Conservation (phyloP, 371 early-diverging fungal genomes). For the Apophysomyces sp. region DNA sequence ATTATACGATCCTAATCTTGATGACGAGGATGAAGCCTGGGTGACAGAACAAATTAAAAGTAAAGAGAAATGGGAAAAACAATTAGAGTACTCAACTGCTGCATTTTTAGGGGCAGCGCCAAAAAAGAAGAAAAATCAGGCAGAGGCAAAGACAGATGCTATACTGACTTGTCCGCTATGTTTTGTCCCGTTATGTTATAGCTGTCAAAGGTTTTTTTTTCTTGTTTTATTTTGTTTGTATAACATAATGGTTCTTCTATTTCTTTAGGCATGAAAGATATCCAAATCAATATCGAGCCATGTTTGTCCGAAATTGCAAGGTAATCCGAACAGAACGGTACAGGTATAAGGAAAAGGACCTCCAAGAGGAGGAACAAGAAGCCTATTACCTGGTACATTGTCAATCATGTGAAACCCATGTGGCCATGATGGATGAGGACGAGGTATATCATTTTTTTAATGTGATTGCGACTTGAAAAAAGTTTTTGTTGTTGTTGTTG, state of each 20-base stretch:
- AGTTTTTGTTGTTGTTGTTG: no score
- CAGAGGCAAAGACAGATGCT: constrained; percentile 55
- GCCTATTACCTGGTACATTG: constrained; percentile 61
- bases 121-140: constrained; percentile 19
- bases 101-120: background rate
- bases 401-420: constrained; percentile 61
- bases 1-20: constrained; percentile 57
- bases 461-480: constrained; percentile 45
- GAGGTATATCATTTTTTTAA: constrained; percentile 76
- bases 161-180: constrained; percentile 70
- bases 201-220: constrained; percentile 59
- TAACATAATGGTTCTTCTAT: background rate
- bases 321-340: constrained; percentile 40
- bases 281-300: constrained; percentile 67
- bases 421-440: constrained; percentile 65
- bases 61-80: constrained; percentile 19
- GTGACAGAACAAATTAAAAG: constrained; percentile 52
- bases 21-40: constrained; percentile 61
- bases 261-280: constrained; percentile 56
- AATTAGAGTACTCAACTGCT: background rate
- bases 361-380: constrained; percentile 23
- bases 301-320: constrained; percentile 69
- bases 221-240: background rate
- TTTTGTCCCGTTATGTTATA: constrained; percentile 61
- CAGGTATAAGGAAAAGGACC: constrained; percentile 21